These are phyloP conservation scores for Hymenoscyphus scutula DNA, from an alignment of 2,329 filamentous ascomycete species.

Conservation along the genomic window DNA sequence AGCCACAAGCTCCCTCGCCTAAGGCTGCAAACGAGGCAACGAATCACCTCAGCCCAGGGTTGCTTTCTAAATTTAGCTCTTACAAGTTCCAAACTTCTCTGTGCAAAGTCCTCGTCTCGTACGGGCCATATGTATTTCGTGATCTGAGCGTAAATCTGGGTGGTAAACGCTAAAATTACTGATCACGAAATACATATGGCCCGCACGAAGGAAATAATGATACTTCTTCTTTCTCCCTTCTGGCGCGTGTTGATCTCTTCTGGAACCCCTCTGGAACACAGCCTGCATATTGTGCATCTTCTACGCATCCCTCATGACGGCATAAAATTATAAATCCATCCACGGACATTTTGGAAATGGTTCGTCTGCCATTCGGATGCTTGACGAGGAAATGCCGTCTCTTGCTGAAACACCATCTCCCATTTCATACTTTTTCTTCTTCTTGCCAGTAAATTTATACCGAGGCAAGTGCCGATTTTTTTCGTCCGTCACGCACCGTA, in stretches of 20 bases:
- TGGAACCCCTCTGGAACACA: background rate
- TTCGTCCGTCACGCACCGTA: no score
- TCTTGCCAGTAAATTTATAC: no score
- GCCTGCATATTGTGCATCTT: background rate
- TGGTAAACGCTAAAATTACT: no score
- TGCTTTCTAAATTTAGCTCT: no score
- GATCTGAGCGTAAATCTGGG: no score
- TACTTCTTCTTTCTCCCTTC: background rate
- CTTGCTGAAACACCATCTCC: background rate
- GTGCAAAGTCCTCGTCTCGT: background rate
- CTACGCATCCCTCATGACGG: background rate
- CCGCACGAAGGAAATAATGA: background rate
- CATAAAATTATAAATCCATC: no score
- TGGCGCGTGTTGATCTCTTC: background rate
- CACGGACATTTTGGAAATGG: background rate
- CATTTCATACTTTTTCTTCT: background rate
- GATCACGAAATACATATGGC: no score
- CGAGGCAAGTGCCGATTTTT: no score
- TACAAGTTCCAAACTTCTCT: no score
- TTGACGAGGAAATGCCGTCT: background rate
- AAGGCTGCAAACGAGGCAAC: background rate
- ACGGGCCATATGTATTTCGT: no score
- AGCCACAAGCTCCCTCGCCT: background rate
- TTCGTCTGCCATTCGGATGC: background rate
- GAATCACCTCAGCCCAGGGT: background rate